A percentile compares a stretch with the other conserved stretches of the same genome.
Conservation (phyloP, 148 eudicot species). For the Chenopodium berlandieri region DNA sequence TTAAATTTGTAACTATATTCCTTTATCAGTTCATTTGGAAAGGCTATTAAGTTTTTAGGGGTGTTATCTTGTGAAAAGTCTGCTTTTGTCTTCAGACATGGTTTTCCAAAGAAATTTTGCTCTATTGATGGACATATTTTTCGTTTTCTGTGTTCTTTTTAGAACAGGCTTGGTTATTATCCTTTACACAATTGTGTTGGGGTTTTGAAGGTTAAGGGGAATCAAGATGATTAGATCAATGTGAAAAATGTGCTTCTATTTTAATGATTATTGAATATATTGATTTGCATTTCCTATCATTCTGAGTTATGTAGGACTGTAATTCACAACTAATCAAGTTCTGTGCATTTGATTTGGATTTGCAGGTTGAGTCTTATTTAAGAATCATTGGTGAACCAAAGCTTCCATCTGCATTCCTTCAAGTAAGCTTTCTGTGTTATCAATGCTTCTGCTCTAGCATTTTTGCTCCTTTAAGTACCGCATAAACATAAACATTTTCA, state of each 20-base stretch:
- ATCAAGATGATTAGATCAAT: neutral
- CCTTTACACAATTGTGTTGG: neutral
- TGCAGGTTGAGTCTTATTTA: slow-evolving; percentile 90
- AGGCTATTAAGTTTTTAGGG: neutral
- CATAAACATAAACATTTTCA: too few relatives aligned
- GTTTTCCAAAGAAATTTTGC: neutral
- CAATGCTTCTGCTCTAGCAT: neutral
- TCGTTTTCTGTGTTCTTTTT: neutral
- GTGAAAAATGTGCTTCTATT: neutral
- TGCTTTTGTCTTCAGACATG: slow-evolving; percentile 2
- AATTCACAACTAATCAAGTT: slow-evolving; percentile 7
- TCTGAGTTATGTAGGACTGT: neutral
- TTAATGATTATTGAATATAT: neutral
- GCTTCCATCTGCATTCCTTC: slow-evolving; percentile 90
- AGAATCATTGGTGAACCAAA: slow-evolving; percentile 83
- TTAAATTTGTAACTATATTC: neutral
- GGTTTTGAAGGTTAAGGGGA: neutral
- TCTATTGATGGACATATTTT: neutral
- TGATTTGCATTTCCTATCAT: neutral
- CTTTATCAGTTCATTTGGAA: neutral
- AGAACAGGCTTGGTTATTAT: neutral
- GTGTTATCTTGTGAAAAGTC: neutral
- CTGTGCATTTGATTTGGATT: slow-evolving; percentile 14
- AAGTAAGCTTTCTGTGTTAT: slow-evolving; percentile 45
- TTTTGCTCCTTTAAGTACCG: neutral